Evolutionary conservation across 768 basidiomycete species (phyloP), one percentile per base, ranked within the genome.

Genomic region (Rhodotorula diobovata): DNA sequence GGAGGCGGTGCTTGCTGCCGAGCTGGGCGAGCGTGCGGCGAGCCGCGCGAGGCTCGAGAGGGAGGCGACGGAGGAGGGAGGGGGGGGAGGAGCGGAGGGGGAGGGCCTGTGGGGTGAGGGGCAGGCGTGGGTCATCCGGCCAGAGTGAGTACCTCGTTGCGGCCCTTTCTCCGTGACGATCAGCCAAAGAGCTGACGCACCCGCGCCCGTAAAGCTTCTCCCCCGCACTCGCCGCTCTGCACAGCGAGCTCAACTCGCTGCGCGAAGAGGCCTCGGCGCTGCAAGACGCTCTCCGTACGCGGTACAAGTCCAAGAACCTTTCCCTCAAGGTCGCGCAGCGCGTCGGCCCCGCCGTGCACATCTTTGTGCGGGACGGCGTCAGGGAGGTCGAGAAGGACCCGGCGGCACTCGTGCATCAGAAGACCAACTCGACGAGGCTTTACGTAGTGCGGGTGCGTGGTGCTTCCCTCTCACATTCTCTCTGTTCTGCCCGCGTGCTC

Each of bases 1-100:
- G 50, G 67, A 53, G 63, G 56, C 58, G 12, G 59, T 32, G 58
- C 28, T 67, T 30, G 39, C 28, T n/a, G 69, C 63, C 15, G 60
- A 61, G 46, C 48, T 68, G 18, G 73, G 73, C 10, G 63, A 62
- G 23, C 20, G 54, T 0, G 46, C 37, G 1, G 53, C 32, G 75
- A 79, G 61, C 73, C 66, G 32, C 73, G 61, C 62, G 62, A 65
- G 57, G 62, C 77, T 60, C 60, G 65, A 65, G 25, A 54, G 55
- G 21, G 50, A 30, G 9, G 59, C 41, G 1, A 53, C 21, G 25
- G 28, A 58, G 35, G 63, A 35, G 2, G n/a, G 35, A n/a, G 68
- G 70, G 32, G 80, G 77, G 41, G 14, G 41, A 43, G 14, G 41
- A 43, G 41, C 14, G 41, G 41, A 43, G 8, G 28, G 51, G 30